Evolutionary conservation across 495 filamentous ascomycete genomes (phyloP), one percentile per base, ranked within the genome.

Genomic region (Haplographium delicatum): DNA sequence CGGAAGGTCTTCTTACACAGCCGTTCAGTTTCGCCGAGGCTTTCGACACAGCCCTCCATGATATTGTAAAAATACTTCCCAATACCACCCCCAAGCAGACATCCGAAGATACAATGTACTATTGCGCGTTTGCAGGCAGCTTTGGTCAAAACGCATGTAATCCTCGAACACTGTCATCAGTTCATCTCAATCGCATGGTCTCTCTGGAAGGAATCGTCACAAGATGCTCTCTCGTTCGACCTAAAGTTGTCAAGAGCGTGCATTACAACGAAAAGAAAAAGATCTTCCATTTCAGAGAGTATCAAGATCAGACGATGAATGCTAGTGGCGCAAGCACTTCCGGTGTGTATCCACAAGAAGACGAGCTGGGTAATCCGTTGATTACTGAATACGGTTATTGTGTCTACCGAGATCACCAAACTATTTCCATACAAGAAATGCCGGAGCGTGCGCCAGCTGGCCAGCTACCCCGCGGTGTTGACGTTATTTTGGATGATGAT

Each of bases 361-460:
- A 99, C 66, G 89, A 93, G 9, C 83, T 95, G 8, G 78, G 80
- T 26, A 83, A 82, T 46, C 78, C 78, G 63, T 77, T 99, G 13
- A 82, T 86, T 56, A 97, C 94, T 31, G 94, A 99, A 62, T 97
- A 96, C 66, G 93, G 93, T 7, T 88, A 94, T 67, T 93, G 83
- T 65, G 93, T 85, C 16, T 99, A 96, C 65, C 79, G 91, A 63
- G 93, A 99, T 64, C 94, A 99, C 66, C 93, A 99, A 64, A 91
- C 89, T 15, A 89, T 99, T 40, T 97, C 93, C 0, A 95, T 99
- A 60, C 93, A 99, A 73, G 93, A 99, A 75, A 99, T 99, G 93
- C 93, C 93, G 11, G 93, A 99, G 65, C 77, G 93, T 60, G 93
- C 93, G 20, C 93, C 93, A 23, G 91, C 93, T 45, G 93, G 93